These are phyloP conservation scores for Musa itinerans DNA, from an alignment of 176 grass and related monocot species.

Conservation along the genomic window DNA sequence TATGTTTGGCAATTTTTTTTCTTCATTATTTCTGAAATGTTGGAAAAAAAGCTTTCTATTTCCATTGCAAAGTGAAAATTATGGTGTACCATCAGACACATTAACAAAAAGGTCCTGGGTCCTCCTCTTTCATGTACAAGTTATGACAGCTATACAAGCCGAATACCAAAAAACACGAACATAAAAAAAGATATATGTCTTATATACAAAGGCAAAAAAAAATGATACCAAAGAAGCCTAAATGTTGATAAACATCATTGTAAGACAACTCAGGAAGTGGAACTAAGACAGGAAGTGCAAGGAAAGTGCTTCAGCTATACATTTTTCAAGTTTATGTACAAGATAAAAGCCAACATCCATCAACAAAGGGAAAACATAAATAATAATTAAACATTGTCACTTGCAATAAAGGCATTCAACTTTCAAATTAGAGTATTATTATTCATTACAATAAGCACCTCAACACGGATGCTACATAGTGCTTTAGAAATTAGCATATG, in stretches of 20 bases:
- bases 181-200: not conserved
- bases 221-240: not conserved
- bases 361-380: no score
- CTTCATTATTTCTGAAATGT: no score
- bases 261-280: no score
- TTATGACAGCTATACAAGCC: not conserved
- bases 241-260: not conserved
- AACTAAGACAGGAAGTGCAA: not conserved
- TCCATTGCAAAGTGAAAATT: no score
- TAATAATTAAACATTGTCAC: no score
- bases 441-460: conserved; percentile 25
- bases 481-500: conserved; percentile 73
- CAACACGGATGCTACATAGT: conserved; percentile 78
- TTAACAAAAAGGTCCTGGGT: not conserved
- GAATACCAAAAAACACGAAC: not conserved
- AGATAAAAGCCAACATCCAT: no score
- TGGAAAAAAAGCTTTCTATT: not conserved
- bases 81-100: no score
- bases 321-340: not conserved
- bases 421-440: not conserved
- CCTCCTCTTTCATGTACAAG: not conserved
- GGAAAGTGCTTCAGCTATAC: not conserved
- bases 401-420: not conserved
- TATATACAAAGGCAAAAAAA: not conserved
- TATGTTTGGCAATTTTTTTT: no score